Evolutionary conservation across 805 yeast species (phyloP).

Genomic region (Monosporozyma yasuniensis): DNA sequence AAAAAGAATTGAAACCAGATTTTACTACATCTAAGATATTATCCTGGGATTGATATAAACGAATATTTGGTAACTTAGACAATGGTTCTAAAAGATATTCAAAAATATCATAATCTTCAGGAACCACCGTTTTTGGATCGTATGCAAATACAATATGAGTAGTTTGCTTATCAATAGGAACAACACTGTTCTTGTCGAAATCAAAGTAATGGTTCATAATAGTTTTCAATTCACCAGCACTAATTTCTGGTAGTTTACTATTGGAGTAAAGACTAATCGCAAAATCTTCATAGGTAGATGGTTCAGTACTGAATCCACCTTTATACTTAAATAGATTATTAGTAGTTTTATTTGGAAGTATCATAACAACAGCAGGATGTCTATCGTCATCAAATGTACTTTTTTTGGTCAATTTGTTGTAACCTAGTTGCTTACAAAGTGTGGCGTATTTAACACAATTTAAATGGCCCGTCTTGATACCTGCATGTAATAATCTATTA

Average conservation of each 20-base stretch:
- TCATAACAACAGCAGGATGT: slow-evolving; percentile 39
- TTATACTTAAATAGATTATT: slow-evolving; percentile 22
- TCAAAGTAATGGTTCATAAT: slow-evolving; percentile 14
- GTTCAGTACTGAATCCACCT: slow-evolving; percentile 18
- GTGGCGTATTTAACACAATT: slow-evolving; percentile 46
- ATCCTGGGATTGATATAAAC: slow-evolving; percentile 46
- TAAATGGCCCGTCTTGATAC: slow-evolving; percentile 44
- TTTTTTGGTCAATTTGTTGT: slow-evolving; percentile 27
- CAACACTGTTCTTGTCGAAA: slow-evolving; percentile 14
- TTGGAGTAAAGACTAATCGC: slow-evolving; percentile 41
- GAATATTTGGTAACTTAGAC: slow-evolving; percentile 48
- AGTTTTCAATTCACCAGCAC: slow-evolving; percentile 8
- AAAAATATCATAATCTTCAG: slow-evolving; percentile 56
- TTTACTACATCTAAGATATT: slow-evolving; percentile 37
- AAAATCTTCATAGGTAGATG: slow-evolving; percentile 35
- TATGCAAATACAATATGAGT: slow-evolving; percentile 47
- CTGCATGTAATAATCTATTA: slow-evolving; percentile 34
- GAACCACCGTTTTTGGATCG: slow-evolving; percentile 35
- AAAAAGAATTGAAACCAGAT: slow-evolving; percentile 26
- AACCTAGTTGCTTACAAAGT: slow-evolving; percentile 46
- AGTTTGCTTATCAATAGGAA: slow-evolving; percentile 13
- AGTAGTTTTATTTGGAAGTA: slow-evolving; percentile 40
- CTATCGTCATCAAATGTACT: slow-evolving; percentile 10
- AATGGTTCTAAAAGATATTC: slow-evolving; percentile 53
- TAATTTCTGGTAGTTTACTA: slow-evolving; percentile 32